A percentile compares a stretch with the other conserved stretches of the same genome.
Conservation (phyloP, 352 stramenopile species). For the Pythium aquatile region DNA sequence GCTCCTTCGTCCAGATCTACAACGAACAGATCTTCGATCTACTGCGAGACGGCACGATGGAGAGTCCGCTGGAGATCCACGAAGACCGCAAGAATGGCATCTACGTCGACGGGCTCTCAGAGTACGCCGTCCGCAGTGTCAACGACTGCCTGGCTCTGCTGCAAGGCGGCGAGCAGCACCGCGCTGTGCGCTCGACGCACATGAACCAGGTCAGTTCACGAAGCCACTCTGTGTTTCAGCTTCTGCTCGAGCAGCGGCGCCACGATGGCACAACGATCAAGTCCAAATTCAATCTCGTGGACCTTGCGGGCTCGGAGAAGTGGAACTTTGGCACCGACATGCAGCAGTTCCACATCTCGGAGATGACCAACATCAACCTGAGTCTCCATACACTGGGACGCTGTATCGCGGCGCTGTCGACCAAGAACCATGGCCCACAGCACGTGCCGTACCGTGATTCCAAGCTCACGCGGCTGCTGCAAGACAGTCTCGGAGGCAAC, state of each 20-base stretch:
- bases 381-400: slow-evolving; percentile 90
- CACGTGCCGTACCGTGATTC: slow-evolving; percentile 94
- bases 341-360: slow-evolving; percentile 80
- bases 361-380: slow-evolving; percentile 95
- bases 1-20: slow-evolving; percentile 90
- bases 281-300: slow-evolving; percentile 95
- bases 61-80: slow-evolving; percentile 75
- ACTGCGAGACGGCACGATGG: slow-evolving; percentile 78
- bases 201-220: slow-evolving; percentile 91
- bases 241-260: slow-evolving; percentile 76
- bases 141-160: slow-evolving; percentile 86
- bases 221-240: slow-evolving; percentile 89
- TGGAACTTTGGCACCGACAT: slow-evolving; percentile 88
- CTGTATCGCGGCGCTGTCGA: slow-evolving; percentile 81
- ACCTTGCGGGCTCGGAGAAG: slow-evolving; percentile 93
- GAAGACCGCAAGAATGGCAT: slow-evolving; percentile 85
- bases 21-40: slow-evolving; percentile 92
- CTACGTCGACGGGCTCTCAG: slow-evolving; percentile 90
- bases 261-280: slow-evolving; percentile 74
- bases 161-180: slow-evolving; percentile 79
- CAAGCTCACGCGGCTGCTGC: slow-evolving; percentile 91
- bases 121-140: slow-evolving; percentile 86
- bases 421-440: slow-evolving; percentile 16
- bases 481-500: slow-evolving; percentile 87
- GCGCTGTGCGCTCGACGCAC: slow-evolving; percentile 88